Evolutionary conservation across 768 basidiomycete genomes (phyloP).

Genomic region (Macrolepiota fuliginosa): DNA sequence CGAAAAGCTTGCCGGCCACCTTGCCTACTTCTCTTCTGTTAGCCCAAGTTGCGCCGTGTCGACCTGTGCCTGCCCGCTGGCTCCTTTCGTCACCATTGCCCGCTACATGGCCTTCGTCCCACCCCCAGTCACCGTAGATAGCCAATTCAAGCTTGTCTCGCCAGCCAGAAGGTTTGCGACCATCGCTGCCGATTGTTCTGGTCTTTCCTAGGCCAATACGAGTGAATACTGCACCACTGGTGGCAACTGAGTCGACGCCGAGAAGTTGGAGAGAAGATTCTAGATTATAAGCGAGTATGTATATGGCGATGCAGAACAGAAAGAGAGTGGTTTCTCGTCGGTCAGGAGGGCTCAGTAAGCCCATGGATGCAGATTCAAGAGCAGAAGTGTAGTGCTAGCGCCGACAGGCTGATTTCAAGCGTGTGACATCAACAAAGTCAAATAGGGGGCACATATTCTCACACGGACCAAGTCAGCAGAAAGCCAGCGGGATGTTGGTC

Average conservation of each 20-base stretch:
- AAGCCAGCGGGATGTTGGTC: neutral
- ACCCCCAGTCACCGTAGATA: slow-evolving; percentile 71
- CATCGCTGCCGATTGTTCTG: slow-evolving; percentile 39
- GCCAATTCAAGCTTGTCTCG: slow-evolving; percentile 55
- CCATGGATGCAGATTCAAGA: slow-evolving; percentile 33
- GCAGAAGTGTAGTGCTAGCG: slow-evolving; percentile 1
- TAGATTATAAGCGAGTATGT: slow-evolving; percentile 73
- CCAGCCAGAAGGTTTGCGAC: slow-evolving; percentile 48
- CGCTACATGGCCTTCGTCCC: slow-evolving; percentile 60
- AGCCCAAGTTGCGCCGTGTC: slow-evolving; percentile 44
- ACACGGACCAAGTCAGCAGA: neutral
- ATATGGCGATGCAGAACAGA: slow-evolving; percentile 60
- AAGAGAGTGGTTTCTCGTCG: slow-evolving; percentile 72
- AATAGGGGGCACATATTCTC: neutral
- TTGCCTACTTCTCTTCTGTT: slow-evolving; percentile 28
- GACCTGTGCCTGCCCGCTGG: slow-evolving; percentile 38
- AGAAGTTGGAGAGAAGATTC: slow-evolving; percentile 58
- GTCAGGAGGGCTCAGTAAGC: slow-evolving; percentile 65
- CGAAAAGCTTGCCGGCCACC: slow-evolving; percentile 25
- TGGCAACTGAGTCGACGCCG: slow-evolving; percentile 40
- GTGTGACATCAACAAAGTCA: slow-evolving; percentile 1
- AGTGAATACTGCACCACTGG: slow-evolving; percentile 34
- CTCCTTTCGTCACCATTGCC: slow-evolving; percentile 50
- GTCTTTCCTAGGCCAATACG: slow-evolving; percentile 38
- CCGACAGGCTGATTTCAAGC: neutral